Evolutionary conservation across 2,329 filamentous ascomycete genomes (phyloP).

Genomic region (Sarocladiaceae sp.): DNA sequence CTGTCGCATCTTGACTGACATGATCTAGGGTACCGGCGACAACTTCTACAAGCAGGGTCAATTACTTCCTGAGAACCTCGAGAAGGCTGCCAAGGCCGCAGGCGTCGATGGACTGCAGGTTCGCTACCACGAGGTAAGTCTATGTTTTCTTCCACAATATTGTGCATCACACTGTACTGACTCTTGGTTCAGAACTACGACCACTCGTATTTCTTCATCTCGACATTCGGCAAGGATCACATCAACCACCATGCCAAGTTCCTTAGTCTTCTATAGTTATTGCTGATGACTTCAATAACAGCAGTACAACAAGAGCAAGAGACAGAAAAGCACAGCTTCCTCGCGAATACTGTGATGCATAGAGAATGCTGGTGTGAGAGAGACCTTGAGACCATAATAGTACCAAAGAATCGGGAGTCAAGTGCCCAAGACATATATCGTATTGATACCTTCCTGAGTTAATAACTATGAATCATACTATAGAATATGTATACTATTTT

Average conservation of each 20-base stretch:
- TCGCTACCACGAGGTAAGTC: slow-evolving; percentile 70
- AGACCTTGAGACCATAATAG: too few species aligned
- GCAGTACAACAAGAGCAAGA: too few species aligned
- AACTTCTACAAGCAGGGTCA: slow-evolving; percentile 96
- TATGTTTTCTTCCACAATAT: neutral
- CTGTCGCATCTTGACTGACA: neutral
- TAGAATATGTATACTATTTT: too few species aligned
- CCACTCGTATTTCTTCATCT: slow-evolving; percentile 97
- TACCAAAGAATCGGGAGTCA: too few species aligned
- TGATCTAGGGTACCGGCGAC: slow-evolving; percentile 73
- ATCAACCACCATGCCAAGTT: slow-evolving; percentile 88
- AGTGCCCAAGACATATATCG: too few species aligned
- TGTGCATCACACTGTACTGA: neutral
- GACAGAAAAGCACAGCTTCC: too few species aligned
- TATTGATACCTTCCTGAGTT: too few species aligned
- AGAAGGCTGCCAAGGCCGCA: slow-evolving; percentile 70
- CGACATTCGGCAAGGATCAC: slow-evolving; percentile 85
- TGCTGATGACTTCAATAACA: too few species aligned
- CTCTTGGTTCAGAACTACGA: slow-evolving; percentile 67
- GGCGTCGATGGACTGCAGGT: slow-evolving; percentile 71
- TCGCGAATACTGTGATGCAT: too few species aligned
- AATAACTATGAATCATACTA: too few species aligned
- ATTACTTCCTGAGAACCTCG: slow-evolving; percentile 89
- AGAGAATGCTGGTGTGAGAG: too few species aligned
- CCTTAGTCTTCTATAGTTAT: slow-evolving; percentile 43